Percentiles rank a stretch among this genome's conserved stretches.
These are phyloP conservation scores for Alternaria arborescens DNA, from an alignment of 2,329 filamentous ascomycete species.

Conservation along the genomic window DNA sequence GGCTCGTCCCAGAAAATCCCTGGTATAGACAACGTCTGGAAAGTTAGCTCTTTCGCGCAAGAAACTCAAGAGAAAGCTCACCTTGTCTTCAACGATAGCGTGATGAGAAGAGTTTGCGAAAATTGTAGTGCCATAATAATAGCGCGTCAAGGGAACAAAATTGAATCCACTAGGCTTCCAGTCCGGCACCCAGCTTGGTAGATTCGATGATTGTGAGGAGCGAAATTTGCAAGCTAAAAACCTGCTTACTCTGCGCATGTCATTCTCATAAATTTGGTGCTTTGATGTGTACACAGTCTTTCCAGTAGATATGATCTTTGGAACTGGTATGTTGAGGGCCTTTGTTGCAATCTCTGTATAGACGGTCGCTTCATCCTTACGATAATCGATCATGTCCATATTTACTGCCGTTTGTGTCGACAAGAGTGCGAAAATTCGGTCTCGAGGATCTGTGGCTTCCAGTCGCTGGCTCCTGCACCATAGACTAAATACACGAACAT, in stretches of 20 bases:
- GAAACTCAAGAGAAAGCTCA: neutral
- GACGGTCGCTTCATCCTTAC: neutral
- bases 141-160: slow-evolving; percentile 12
- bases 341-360: neutral
- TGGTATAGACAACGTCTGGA: neutral
- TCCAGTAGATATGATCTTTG: neutral
- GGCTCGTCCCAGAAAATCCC: neutral
- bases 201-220: neutral
- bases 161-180: slow-evolving; percentile 11
- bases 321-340: neutral
- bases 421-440: slow-evolving; percentile 19
- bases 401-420: slow-evolving; percentile 11
- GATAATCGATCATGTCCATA: slow-evolving; percentile 13
- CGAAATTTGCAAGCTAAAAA: slow-evolving; percentile 4
- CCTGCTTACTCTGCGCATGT: neutral
- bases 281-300: neutral
- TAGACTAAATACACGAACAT: slow-evolving; percentile 3
- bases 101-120: neutral
- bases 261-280: neutral
- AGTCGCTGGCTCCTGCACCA: slow-evolving; percentile 17
- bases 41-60: neutral
- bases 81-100: neutral
- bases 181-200: slow-evolving; percentile 23
- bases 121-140: neutral
- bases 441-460: slow-evolving; percentile 15